Base-by-base conservation (phyloP, 176 grass and related monocot species). In the Bothriochloa decipiens region DNA sequence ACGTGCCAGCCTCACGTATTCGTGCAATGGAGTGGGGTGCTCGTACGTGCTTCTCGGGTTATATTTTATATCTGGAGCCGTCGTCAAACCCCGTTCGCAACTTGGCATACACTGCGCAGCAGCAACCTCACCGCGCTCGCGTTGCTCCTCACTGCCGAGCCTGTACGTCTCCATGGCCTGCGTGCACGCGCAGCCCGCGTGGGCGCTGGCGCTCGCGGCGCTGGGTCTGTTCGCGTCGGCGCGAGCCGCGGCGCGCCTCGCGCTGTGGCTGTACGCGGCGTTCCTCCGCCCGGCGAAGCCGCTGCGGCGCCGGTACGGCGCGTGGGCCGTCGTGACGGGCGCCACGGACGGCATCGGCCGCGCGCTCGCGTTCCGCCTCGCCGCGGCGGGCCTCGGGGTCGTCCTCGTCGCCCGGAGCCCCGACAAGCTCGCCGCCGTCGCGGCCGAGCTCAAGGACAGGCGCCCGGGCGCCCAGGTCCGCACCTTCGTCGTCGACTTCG, bases 241-340 rank as follows among this genome's bases (percentile, higher is more conserved):
- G 25, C 72, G 71, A 67, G 18, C 87, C 70, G 70, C 76, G 1
- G 12, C 70, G 72, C 81, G 81, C 67, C 62, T 94, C 12, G 70
- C 77, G 29, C 57, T 41, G 17, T 92, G 89, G 89, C 41, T 92
- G 37, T 92, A 90, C 80, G 85, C 81, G 57, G 80, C 83, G 16
- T 86, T 94, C 86, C 94, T 97, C 85, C 94, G 94, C 37, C 89
- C 94, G 0, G 82, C 37, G 18, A 88, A 77, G 83, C 86, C 88
- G 18, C 87, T 97, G 68, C 94, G 81, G 20, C 37, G 53, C 15
- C 81, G 85, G 0, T 97, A 97, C 77, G 94, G 91, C 9, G 18
- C 76, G 2, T 97, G 94, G 94, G 94, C 94, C 32, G 83, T 93
- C 35, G 94, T 97, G 32, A 97, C 94, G 26, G 94, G 94, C 27